Conservation (phyloP, 78 protist genomes). For the Dictyostelium intermedium region DNA sequence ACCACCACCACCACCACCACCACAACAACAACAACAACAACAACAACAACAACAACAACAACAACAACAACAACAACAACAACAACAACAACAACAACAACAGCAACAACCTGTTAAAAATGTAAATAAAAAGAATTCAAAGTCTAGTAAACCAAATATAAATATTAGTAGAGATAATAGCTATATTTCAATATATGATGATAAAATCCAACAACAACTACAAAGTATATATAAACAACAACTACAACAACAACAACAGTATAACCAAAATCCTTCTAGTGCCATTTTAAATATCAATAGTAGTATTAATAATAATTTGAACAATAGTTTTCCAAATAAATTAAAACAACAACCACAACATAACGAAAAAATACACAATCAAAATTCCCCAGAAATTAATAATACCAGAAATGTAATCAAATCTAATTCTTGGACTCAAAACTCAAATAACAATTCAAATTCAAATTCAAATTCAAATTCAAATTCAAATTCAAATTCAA, state of each 20-base stretch:
- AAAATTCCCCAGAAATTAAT: background rate
- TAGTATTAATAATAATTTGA: background rate
- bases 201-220: slow-evolving; percentile 13
- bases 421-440: background rate
- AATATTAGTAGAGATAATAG: background rate
- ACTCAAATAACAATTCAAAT: too few species aligned
- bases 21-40: background rate
- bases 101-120: background rate
- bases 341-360: background rate
- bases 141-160: background rate
- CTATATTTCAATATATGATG: background rate
- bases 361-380: background rate
- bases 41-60: background rate
- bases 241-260: background rate
- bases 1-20: background rate
- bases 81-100: background rate
- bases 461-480: too few species aligned
- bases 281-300: background rate
- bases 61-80: background rate
- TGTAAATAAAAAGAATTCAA: slow-evolving; percentile 5
- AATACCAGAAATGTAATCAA: background rate
- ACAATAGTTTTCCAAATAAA: background rate
- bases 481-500: too few species aligned
- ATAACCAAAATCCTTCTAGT: background rate
- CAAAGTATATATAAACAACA: slow-evolving; percentile 7